Conservation (phyloP, 768 basidiomycete species). For the Trametes villosa region DNA sequence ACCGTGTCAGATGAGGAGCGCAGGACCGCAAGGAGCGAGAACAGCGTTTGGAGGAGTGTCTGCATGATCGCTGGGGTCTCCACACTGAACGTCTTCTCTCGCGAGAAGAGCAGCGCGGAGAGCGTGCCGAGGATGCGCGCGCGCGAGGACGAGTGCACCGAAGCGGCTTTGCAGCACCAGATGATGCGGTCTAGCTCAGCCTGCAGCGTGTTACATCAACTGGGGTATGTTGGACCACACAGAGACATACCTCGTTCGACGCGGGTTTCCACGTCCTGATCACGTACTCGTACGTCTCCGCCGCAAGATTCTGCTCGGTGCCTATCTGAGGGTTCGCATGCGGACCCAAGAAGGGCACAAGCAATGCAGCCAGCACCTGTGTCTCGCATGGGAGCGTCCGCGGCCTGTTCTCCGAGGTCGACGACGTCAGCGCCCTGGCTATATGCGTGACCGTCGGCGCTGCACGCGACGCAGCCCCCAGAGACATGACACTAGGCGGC, state of each 20-base stretch:
- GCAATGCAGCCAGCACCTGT: constrained; percentile 60
- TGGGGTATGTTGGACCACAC: constrained; percentile 17
- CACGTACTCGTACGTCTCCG: constrained; percentile 65
- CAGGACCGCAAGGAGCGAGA: constrained; percentile 52
- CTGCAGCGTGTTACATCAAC: constrained; percentile 20
- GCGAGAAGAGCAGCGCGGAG: constrained; percentile 48
- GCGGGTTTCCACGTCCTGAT: constrained; percentile 57
- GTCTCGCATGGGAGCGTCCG: constrained; percentile 57
- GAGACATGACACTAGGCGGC: constrained; percentile 48
- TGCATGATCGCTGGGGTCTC: constrained; percentile 52
- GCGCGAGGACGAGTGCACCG: constrained; percentile 47
- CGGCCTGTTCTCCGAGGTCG: constrained; percentile 32
- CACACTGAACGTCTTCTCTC: constrained; percentile 46
- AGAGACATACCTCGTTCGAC: constrained; percentile 53
- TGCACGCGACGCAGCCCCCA: constrained; percentile 33
- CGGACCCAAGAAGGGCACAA: constrained; percentile 56
- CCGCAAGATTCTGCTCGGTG: constrained; percentile 53
- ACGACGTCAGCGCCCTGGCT: constrained; percentile 41
- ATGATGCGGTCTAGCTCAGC: constrained; percentile 60
- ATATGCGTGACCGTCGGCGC: constrained; percentile 49
- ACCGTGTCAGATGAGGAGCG: constrained; percentile 27
- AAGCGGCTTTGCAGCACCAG: constrained; percentile 73
- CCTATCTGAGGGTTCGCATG: constrained; percentile 43
- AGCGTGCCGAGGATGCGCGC: constrained; percentile 56
- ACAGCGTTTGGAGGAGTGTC: constrained; percentile 55